Conservation (phyloP, 352 stramenopile species). For the Bremia lactucae region DNA sequence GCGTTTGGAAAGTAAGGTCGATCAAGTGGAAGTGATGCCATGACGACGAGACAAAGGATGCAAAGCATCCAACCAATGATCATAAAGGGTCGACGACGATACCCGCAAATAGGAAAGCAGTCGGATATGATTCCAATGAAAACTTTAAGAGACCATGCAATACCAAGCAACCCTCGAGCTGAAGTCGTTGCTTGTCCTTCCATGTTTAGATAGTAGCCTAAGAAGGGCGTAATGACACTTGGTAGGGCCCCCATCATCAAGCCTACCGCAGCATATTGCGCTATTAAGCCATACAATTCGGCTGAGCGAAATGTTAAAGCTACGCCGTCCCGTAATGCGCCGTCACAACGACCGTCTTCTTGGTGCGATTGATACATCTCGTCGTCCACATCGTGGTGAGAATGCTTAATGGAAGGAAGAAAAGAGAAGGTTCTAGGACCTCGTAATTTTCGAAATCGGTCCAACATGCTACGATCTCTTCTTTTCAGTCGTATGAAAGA, state of each 20-base stretch:
- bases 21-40: constrained; percentile 25
- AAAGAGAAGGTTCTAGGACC: constrained; percentile 6
- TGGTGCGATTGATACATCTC: constrained; percentile 4
- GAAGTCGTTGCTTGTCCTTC: constrained; percentile 50
- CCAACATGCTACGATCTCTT: not conserved
- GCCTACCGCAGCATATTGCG: constrained; percentile 54
- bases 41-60: constrained; percentile 26
- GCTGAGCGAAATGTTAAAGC: constrained; percentile 28
- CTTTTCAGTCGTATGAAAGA: no score
- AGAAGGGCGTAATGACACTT: constrained; percentile 28
- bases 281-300: constrained; percentile 42
- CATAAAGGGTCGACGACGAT: constrained; percentile 49
- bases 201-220: constrained; percentile 65
- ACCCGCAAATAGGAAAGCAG: constrained; percentile 47
- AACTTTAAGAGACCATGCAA: constrained; percentile 58
- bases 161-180: constrained; percentile 33
- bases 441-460: not conserved
- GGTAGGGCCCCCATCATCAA: constrained; percentile 57
- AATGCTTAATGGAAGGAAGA: constrained; percentile 12
- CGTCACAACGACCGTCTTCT: constrained; percentile 7
- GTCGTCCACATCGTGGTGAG: constrained; percentile 10
- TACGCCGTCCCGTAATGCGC: constrained; percentile 30
- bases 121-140: constrained; percentile 57
- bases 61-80: constrained; percentile 43
- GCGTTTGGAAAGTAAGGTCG: constrained; percentile 41